These are phyloP conservation scores for Kodamaea fukazawae DNA, from an alignment of 805 yeast species.

Conservation along the genomic window DNA sequence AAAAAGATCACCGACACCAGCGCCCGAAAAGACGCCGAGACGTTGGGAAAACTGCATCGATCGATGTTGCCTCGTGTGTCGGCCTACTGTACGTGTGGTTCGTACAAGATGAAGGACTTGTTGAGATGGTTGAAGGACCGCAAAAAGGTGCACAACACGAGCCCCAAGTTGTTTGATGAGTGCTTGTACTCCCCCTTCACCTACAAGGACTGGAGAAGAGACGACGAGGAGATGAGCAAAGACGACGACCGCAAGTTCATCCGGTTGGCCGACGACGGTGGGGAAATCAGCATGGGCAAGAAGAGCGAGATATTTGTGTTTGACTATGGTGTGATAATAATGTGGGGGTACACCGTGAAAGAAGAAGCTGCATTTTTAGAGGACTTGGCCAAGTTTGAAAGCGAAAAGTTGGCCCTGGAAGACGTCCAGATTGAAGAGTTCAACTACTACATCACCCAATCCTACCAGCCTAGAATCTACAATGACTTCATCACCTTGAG, in stretches of 20 bases:
- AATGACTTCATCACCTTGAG: constrained; percentile 92
- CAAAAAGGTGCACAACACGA: constrained; percentile 67
- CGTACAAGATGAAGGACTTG: constrained; percentile 84
- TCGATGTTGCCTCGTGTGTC: constrained; percentile 89
- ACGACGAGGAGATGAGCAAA: constrained; percentile 28
- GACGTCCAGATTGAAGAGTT: constrained; percentile 94
- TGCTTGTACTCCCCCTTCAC: constrained; percentile 90
- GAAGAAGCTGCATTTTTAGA: constrained; percentile 81
- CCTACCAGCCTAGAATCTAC: constrained; percentile 92
- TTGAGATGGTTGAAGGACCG: constrained; percentile 82
- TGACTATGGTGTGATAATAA: constrained; percentile 94
- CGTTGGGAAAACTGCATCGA: constrained; percentile 82
- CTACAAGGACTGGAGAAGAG: constrained; percentile 71
- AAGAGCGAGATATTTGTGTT: constrained; percentile 81
- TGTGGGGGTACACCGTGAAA: constrained; percentile 89
- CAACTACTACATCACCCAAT: constrained; percentile 88
- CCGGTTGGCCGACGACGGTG: constrained; percentile 89
- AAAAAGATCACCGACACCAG: constrained; percentile 79
- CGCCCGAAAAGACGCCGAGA: constrained; percentile 91
- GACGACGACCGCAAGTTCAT: constrained; percentile 40
- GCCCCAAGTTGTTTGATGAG: constrained; percentile 89
- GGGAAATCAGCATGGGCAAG: constrained; percentile 85
- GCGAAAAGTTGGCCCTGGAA: constrained; percentile 85
- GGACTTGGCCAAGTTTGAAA: constrained; percentile 87
- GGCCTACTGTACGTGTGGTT: constrained; percentile 93